Evolutionary conservation across 768 basidiomycete genomes (phyloP), one percentile per base, ranked within the genome.

Genomic region (Candolleomyces aberdarensis): DNA sequence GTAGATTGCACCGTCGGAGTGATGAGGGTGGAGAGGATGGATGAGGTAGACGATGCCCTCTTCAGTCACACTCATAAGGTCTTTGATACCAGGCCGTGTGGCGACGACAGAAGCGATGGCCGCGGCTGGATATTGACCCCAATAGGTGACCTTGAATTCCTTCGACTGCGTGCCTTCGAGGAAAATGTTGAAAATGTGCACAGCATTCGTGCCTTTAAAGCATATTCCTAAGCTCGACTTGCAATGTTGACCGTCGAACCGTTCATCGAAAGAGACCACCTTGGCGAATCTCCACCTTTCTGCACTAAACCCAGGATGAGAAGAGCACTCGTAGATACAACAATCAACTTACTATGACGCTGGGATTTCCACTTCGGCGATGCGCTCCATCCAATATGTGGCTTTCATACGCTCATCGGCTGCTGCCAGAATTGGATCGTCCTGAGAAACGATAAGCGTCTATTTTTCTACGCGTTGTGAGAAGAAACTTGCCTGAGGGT

Each of bases 331-430:
- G 29, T 31, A 20, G 56, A 41, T 32, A 41, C 20, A 63, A 20
- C 14, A 62, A 60, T 26, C 29, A 56, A 71, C 84, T 75, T 69
- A 92, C 91, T 84, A 81, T 48, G 67, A 67, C 51, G 73, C 69
- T 0, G 77, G 64, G 17, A 85, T 75, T n/a, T 81, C 75, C 57
- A 81, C 78, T 14, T 80, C 76, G 57, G 78, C 71, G 15, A 93
- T 63, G 55, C 74, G 79, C 64, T 92, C 85, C 72, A 88, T 83
- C 91, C 91, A 93, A 67, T 85, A 89, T 0, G 85, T 78, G 1
- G 88, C 82, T 56, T 83, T 85, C 85, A 91, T 87, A 61, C 85
- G 79, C 5, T 83, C 84, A 66, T 61, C 60, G 3, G 56, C 53
- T 10, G 40, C 31, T 20, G 32, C 40, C 5, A 54, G 53, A 4